A percentile compares a stretch with the other conserved stretches of the same genome.
Conservation (phyloP, 768 basidiomycete genomes). For the Leucosporidium scottii region DNA sequence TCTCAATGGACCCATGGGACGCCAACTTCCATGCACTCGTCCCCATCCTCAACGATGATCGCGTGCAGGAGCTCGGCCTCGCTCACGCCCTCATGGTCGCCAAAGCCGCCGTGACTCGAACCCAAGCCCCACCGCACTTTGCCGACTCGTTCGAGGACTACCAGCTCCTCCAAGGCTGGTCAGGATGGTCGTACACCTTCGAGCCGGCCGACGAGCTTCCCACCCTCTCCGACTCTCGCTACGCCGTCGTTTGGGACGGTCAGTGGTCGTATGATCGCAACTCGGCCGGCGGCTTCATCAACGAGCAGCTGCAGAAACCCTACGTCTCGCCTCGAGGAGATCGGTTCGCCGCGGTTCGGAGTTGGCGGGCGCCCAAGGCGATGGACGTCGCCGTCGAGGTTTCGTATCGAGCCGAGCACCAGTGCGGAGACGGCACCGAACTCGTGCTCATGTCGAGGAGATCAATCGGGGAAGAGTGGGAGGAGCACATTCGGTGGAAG, state of each 20-base stretch:
- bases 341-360: constrained; percentile 15
- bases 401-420: constrained; percentile 19
- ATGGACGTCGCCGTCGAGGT: constrained; percentile 25
- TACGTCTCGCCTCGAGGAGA: constrained; percentile 11
- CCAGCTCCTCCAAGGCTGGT: constrained; percentile 30
- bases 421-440: constrained; percentile 25
- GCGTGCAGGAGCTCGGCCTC: constrained; percentile 22
- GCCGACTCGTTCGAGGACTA: constrained; percentile 26
- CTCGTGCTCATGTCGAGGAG: no score
- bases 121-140: neutral
- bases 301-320: constrained; percentile 5
- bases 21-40: no score
- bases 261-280: constrained; percentile 17
- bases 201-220: constrained; percentile 5
- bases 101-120: constrained; percentile 18
- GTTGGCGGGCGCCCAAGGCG: constrained; percentile 17
- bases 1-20: no score
- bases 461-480: constrained; percentile 12
- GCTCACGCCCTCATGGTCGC: constrained; percentile 25
- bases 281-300: neutral
- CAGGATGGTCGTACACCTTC: constrained; percentile 30
- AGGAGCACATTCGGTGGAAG: constrained; percentile 7
- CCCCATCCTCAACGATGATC: constrained; percentile 23
- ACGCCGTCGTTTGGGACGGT: neutral
- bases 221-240: neutral